Evolutionary conservation across 2,329 filamentous ascomycete genomes (phyloP).

Genomic region (Ambrosiella beaveri): DNA sequence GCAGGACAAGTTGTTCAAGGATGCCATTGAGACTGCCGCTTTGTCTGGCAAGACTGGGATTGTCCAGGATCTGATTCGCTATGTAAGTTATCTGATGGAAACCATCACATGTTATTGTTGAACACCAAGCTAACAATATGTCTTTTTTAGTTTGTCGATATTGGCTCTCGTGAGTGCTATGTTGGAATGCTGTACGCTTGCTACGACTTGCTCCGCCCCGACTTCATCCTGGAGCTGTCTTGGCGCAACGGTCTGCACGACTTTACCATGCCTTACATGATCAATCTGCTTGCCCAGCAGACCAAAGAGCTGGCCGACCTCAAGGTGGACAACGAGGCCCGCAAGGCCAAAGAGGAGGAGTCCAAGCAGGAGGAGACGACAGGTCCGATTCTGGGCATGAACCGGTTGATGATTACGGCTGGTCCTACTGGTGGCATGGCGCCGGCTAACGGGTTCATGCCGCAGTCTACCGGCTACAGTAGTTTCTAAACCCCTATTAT

Average conservation of each 20-base stretch:
- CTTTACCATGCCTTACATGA: slow-evolving; percentile 99
- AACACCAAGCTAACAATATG: slow-evolving; percentile 20
- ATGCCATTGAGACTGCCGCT: slow-evolving; percentile 93
- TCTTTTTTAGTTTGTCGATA: slow-evolving; percentile 71
- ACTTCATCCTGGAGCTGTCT: slow-evolving; percentile 85
- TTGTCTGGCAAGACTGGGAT: slow-evolving; percentile 81
- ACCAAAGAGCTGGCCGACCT: slow-evolving; percentile 67
- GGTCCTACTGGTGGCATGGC: slow-evolving; percentile 42
- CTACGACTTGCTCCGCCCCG: slow-evolving; percentile 88
- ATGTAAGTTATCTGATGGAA: slow-evolving; percentile 49
- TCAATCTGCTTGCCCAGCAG: slow-evolving; percentile 90
- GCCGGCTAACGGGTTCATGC: slow-evolving; percentile 74
- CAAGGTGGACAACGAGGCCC: slow-evolving; percentile 91
- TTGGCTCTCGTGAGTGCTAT: slow-evolving; percentile 96
- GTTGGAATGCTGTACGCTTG: slow-evolving; percentile 99
- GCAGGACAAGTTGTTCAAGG: slow-evolving; percentile 98
- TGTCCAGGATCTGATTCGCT: slow-evolving; percentile 87
- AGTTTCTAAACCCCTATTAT: slow-evolving; percentile 24
- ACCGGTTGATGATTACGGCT: slow-evolving; percentile 87
- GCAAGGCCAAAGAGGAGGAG: slow-evolving; percentile 57
- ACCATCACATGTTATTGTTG: not conserved
- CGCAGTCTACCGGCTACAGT: slow-evolving; percentile 69
- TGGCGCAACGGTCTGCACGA: slow-evolving; percentile 91
- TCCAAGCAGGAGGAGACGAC: slow-evolving; percentile 78
- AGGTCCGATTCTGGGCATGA: slow-evolving; percentile 78